Percentiles rank a stretch among this genome's conserved stretches.
Conservation (phyloP, 2,329 filamentous ascomycete genomes). For the Xylariaceae sp. region DNA sequence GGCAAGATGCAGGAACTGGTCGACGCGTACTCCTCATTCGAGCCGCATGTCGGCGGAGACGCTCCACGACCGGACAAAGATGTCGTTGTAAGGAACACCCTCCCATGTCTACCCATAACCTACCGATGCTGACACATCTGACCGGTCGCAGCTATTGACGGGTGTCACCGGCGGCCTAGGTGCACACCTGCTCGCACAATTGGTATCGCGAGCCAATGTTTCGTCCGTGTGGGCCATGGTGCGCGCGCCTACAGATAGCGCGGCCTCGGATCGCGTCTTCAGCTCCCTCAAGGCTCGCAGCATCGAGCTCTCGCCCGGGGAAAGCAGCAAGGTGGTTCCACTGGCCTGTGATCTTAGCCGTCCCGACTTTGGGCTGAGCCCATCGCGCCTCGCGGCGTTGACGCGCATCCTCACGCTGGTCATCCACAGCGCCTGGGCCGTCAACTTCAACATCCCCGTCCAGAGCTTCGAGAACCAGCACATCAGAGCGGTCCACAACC, state of each 20-base stretch:
- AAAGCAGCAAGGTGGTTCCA: conserved; percentile 43
- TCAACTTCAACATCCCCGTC: conserved; percentile 61
- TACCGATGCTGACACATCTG: conserved; percentile 1
- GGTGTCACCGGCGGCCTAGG: conserved; percentile 68
- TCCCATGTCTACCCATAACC: background rate
- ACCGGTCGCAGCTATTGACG: conserved; percentile 54
- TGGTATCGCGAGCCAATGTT: conserved; percentile 65
- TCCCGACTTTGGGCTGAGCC: conserved; percentile 48
- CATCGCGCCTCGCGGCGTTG: conserved; percentile 38
- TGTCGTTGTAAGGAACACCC: conserved; percentile 27
- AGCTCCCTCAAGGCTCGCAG: conserved; percentile 44
- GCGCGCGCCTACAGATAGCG: conserved; percentile 48
- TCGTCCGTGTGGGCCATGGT: conserved; percentile 57
- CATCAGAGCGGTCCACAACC: conserved; percentile 53
- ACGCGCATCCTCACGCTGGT: conserved; percentile 47
- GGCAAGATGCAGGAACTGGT: conserved; percentile 16
- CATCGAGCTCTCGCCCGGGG: conserved; percentile 42
- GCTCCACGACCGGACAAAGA: conserved; percentile 32
- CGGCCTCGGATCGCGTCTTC: conserved; percentile 41
- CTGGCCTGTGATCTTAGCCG: conserved; percentile 51
- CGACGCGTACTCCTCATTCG: conserved; percentile 12
- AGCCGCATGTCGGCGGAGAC: conserved; percentile 11
- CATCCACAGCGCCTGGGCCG: conserved; percentile 60
- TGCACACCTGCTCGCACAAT: conserved; percentile 62
- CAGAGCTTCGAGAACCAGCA: conserved; percentile 54